Percentiles rank a stretch among this genome's conserved stretches.
Evolutionary conservation across 164 flowering plant genomes (phyloP).

Genomic region (Houttuynia cordata): DNA sequence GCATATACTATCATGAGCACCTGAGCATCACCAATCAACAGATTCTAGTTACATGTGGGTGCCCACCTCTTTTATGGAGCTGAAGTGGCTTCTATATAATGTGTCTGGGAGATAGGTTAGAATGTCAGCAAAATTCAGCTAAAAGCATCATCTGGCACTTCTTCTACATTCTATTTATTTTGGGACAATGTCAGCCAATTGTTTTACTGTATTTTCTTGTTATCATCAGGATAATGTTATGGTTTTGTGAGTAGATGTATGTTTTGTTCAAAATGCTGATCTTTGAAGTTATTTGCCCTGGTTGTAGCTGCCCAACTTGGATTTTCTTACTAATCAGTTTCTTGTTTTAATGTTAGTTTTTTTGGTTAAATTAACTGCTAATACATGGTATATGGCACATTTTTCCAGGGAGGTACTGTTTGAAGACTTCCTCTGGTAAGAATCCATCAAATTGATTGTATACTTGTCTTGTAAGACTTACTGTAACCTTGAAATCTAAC

Average conservation of each 20-base stretch:
- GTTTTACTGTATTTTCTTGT: neutral
- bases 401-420: slow-evolving; percentile 63
- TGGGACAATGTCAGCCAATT: neutral
- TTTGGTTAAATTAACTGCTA: slow-evolving; percentile 8
- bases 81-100: neutral
- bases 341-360: neutral
- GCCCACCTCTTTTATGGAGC: neutral
- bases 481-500: neutral
- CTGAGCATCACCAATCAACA: neutral
- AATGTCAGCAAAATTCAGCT: neutral
- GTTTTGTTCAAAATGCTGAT: too few relatives aligned
- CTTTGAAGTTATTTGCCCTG: too few relatives aligned
- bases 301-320: too few relatives aligned
- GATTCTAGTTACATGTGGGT: neutral
- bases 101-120: neutral
- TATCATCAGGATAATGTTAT: too few relatives aligned
- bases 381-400: neutral
- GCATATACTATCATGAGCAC: neutral
- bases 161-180: neutral
- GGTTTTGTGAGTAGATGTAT: too few relatives aligned
- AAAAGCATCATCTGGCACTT: neutral
- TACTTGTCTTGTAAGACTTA: neutral
- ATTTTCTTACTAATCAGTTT: neutral
- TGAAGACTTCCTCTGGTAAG: slow-evolving; percentile 93
- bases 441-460: neutral